phyloP scores from a whole-genome alignment of 2,329 filamentous ascomycete genomes.

The Leptographium galeiforme region DNA sequence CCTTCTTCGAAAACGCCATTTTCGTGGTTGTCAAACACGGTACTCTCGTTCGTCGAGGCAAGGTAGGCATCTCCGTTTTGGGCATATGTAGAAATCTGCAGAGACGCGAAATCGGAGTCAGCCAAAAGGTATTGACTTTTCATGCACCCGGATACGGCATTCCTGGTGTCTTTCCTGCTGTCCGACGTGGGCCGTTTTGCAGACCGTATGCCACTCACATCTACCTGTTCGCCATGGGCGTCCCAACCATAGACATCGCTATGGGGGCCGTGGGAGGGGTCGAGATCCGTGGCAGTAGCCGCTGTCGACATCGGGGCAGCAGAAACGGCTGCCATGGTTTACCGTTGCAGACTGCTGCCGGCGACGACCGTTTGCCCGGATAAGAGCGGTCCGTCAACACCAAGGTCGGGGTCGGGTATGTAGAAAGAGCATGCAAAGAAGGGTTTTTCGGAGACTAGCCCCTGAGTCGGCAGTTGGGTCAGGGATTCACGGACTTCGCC shows the following conservation, averaged over 20 bases:
- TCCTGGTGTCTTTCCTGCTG: not conserved
- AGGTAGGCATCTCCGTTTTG: not conserved
- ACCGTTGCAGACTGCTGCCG: slow-evolving; percentile 7
- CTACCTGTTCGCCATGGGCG: slow-evolving; percentile 1
- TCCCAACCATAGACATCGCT: slow-evolving; percentile 25
- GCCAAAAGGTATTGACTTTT: not conserved
- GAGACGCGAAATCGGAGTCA: not conserved
- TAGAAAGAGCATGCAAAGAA: not conserved
- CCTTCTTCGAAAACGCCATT: not conserved
- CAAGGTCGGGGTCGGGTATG: not conserved
- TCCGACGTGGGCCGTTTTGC: not conserved
- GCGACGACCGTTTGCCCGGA: slow-evolving; percentile 2
- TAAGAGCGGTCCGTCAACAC: not conserved
- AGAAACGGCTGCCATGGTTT: slow-evolving; percentile 39
- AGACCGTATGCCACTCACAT: slow-evolving; percentile 11
- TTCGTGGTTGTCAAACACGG: not conserved
- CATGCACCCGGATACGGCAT: too few species aligned
- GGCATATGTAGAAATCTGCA: not conserved
- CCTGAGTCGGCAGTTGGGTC: not conserved
- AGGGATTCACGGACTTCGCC: too few species aligned
- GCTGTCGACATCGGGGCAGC: slow-evolving; percentile 27
- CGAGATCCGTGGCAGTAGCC: slow-evolving; percentile 24
- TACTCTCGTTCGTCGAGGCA: not conserved
- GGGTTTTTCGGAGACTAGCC: not conserved
- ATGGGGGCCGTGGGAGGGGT: slow-evolving; percentile 35